These are phyloP conservation scores for Trichoderma oligosporum DNA, from an alignment of 2,329 filamentous ascomycete species.

Conservation along the genomic window DNA sequence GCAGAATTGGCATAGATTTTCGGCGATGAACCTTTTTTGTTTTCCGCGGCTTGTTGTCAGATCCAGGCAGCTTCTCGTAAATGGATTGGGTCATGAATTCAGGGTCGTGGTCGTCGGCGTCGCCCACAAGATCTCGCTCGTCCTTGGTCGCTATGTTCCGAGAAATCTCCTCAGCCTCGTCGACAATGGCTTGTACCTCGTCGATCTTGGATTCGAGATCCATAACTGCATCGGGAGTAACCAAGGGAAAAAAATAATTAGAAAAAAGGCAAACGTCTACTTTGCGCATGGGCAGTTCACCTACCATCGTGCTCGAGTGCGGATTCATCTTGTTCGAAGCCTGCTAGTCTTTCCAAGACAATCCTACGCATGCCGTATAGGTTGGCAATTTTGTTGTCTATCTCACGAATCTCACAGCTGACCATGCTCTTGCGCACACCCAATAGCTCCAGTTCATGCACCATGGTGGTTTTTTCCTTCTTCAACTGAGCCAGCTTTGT, in stretches of 20 bases:
- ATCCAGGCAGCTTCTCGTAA: constrained; percentile 80
- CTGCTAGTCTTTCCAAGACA: constrained; percentile 79
- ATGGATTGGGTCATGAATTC: constrained; percentile 97
- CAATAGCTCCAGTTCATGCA: constrained; percentile 87
- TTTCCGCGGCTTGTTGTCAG: constrained; percentile 46
- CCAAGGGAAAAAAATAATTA: background rate
- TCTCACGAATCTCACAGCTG: constrained; percentile 90
- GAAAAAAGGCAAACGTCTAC: background rate
- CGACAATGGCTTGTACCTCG: constrained; percentile 55
- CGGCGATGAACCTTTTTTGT: constrained; percentile 57
- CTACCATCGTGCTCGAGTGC: constrained; percentile 83
- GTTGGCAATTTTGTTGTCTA: constrained; percentile 95
- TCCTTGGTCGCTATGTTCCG: constrained; percentile 50
- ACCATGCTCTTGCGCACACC: constrained; percentile 95
- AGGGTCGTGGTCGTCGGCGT: constrained; percentile 45
- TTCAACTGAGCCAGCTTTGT: constrained; percentile 70
- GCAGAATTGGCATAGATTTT: constrained; percentile 88
- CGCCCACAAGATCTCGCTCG: constrained; percentile 51
- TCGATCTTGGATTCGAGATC: constrained; percentile 61
- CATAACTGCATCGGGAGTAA: constrained; percentile 45
- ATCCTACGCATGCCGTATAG: constrained; percentile 89
- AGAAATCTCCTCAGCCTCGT: constrained; percentile 56
- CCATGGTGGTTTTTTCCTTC: constrained; percentile 73
- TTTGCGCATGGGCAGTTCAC: constrained; percentile 31
- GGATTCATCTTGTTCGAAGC: constrained; percentile 84